Percentiles rank a stretch among this genome's conserved stretches.
phyloP scores from a whole-genome alignment of 768 basidiomycete genomes.

The Pholiota microspora region DNA sequence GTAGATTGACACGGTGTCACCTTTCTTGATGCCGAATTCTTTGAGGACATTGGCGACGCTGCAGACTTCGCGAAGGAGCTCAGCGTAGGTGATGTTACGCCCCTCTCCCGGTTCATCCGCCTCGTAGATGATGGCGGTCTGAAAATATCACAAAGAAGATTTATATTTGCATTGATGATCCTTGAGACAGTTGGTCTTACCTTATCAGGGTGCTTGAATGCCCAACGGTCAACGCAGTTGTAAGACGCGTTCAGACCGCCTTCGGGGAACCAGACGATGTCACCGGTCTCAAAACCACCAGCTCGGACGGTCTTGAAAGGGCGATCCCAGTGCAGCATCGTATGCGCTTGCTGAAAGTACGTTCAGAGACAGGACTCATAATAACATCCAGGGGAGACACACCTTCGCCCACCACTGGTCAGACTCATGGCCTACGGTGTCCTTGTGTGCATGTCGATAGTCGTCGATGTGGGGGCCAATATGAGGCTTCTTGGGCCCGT shows the following conservation, averaged over 20 bases:
- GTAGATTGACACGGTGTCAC: conserved; percentile 92
- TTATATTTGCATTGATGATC: neutral
- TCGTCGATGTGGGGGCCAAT: conserved; percentile 77
- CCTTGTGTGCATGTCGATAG: conserved; percentile 63
- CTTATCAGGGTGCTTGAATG: conserved; percentile 83
- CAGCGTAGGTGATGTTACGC: conserved; percentile 70
- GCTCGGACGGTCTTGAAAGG: conserved; percentile 86
- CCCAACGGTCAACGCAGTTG: conserved; percentile 98
- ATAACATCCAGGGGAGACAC: too few relatives aligned
- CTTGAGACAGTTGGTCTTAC: conserved; percentile 29
- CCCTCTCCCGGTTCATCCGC: conserved; percentile 91
- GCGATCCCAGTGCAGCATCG: conserved; percentile 82
- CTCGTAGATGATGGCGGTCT: conserved; percentile 98
- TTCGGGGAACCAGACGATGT: conserved; percentile 96
- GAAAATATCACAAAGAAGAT: conserved; percentile 3
- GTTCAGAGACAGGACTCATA: too few relatives aligned
- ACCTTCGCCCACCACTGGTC: conserved; percentile 92
- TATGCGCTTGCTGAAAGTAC: conserved; percentile 59
- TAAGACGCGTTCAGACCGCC: conserved; percentile 91
- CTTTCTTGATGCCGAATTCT: conserved; percentile 87
- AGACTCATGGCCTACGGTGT: conserved; percentile 72
- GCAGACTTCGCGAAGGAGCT: conserved; percentile 90
- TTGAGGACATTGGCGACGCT: conserved; percentile 90
- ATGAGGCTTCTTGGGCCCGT: conserved; percentile 68
- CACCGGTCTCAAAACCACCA: conserved; percentile 81